phyloP scores from a whole-genome alignment of 2,329 filamentous ascomycete species.

The Escovopsis sp. region DNA sequence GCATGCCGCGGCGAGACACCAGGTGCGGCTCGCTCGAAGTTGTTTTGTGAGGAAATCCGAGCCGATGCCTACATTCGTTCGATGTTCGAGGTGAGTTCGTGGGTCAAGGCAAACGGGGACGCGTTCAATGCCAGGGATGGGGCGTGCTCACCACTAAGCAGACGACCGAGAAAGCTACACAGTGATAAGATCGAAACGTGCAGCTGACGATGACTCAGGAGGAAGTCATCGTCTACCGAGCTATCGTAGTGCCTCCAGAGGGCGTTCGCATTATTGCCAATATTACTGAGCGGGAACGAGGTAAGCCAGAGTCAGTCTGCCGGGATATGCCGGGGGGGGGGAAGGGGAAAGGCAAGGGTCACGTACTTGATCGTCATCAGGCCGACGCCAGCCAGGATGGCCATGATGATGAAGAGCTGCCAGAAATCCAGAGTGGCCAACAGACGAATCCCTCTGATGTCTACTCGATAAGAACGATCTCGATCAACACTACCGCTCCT shows the following conservation, averaged over 20 bases:
- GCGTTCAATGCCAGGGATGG: neutral
- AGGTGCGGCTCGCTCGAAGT: conserved; percentile 67
- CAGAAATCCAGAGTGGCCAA: conserved; percentile 68
- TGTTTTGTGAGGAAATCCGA: conserved; percentile 81
- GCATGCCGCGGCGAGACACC: conserved; percentile 74
- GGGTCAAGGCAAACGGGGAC: no score
- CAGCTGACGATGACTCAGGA: conserved; percentile 70
- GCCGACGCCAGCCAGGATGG: conserved; percentile 80
- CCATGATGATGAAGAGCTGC: conserved; percentile 79
- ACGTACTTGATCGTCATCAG: conserved; percentile 98
- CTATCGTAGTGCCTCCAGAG: conserved; percentile 80
- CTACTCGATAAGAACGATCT: conserved; percentile 65
- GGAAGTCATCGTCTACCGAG: conserved; percentile 54
- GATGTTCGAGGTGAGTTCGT: no score
- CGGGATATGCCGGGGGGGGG: no score
- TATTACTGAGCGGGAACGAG: conserved; percentile 49
- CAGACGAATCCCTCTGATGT: conserved; percentile 75
- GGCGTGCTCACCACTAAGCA: conserved; percentile 51
- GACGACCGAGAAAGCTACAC: conserved; percentile 68
- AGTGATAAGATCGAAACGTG: conserved; percentile 92
- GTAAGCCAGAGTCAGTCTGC: no score
- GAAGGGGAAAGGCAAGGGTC: no score
- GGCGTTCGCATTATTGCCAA: conserved; percentile 77
- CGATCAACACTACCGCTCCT: conserved; percentile 53
- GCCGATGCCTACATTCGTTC: conserved; percentile 50